These are phyloP conservation scores for Fusarium algeriense DNA, from an alignment of 2,329 filamentous ascomycete species.

Conservation along the genomic window DNA sequence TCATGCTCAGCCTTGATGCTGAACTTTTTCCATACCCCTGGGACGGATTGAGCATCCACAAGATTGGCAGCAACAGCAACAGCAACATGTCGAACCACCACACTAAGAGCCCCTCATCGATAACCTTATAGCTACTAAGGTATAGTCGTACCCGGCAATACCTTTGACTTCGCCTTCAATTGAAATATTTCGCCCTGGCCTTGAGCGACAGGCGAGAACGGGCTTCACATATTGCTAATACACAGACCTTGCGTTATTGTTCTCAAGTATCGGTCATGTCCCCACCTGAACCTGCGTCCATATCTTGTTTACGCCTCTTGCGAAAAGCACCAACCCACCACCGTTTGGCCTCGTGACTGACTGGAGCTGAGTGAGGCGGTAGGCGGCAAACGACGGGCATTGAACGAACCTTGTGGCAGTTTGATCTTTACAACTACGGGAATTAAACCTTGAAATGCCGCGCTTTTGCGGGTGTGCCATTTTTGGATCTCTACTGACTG, in stretches of 20 bases:
- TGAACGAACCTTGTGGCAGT: constrained; percentile 20
- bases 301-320: neutral
- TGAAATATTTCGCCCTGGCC: neutral
- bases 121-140: neutral
- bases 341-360: constrained; percentile 20
- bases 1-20: constrained; percentile 27
- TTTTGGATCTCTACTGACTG: constrained; percentile 2
- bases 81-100: constrained; percentile 16
- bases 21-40: constrained; percentile 39
- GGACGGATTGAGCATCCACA: constrained; percentile 29
- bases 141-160: no score
- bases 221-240: neutral
- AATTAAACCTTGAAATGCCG: constrained; percentile 38
- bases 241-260: neutral
- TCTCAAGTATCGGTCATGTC: neutral
- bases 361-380: constrained; percentile 15
- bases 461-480: neutral
- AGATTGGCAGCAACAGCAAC: neutral
- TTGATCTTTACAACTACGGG: constrained; percentile 17
- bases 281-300: neutral
- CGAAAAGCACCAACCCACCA: constrained; percentile 6
- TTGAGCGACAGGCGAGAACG: neutral
- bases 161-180: neutral
- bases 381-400: constrained; percentile 25
- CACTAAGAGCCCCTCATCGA: constrained; percentile 11